Percentiles rank a stretch among this genome's conserved stretches.
phyloP scores from a whole-genome alignment of 2,329 filamentous ascomycete species.

The Cladosporium sp. region DNA sequence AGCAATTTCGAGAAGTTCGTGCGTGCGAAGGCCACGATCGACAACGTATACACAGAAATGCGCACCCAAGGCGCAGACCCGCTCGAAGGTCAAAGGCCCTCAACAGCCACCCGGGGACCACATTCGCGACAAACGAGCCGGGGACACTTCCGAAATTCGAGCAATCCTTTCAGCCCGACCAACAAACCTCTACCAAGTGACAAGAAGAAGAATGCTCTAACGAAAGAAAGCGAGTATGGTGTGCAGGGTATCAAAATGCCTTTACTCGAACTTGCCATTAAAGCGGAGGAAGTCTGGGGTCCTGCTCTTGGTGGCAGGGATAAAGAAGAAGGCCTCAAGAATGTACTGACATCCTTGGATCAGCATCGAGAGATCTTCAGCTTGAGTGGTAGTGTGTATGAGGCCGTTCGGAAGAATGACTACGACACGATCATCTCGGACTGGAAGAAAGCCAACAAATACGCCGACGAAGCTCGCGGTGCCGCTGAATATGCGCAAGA shows the following conservation, averaged over 20 bases:
- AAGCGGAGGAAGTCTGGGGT: conserved; percentile 96
- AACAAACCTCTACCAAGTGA: conserved; percentile 43
- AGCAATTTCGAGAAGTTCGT: conserved; percentile 99
- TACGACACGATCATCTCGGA: conserved; percentile 84
- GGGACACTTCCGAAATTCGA: conserved; percentile 34
- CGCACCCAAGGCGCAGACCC: conserved; percentile 60
- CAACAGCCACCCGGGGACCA: conserved; percentile 21
- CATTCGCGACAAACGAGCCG: conserved; percentile 66
- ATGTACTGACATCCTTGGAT: conserved; percentile 70
- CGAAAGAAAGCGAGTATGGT: conserved; percentile 90
- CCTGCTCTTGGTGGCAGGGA: conserved; percentile 87
- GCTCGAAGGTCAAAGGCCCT: conserved; percentile 22
- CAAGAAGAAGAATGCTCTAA: conserved; percentile 80
- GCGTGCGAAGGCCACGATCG: conserved; percentile 92
- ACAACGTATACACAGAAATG: conserved; percentile 99
- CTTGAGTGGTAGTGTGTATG: conserved; percentile 69
- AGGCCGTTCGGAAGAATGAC: conserved; percentile 85
- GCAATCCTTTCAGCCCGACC: conserved; percentile 32
- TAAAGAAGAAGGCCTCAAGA: conserved; percentile 81
- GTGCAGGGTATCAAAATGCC: conserved; percentile 83
- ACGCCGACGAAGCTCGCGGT: conserved; percentile 71
- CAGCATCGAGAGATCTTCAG: conserved; percentile 79
- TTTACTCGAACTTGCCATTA: conserved; percentile 82
- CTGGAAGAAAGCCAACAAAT: conserved; percentile 76
- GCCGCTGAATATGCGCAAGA: conserved; percentile 57